Conservation (phyloP, 2,329 filamentous ascomycete genomes). For the Colletotrichum navitas region DNA sequence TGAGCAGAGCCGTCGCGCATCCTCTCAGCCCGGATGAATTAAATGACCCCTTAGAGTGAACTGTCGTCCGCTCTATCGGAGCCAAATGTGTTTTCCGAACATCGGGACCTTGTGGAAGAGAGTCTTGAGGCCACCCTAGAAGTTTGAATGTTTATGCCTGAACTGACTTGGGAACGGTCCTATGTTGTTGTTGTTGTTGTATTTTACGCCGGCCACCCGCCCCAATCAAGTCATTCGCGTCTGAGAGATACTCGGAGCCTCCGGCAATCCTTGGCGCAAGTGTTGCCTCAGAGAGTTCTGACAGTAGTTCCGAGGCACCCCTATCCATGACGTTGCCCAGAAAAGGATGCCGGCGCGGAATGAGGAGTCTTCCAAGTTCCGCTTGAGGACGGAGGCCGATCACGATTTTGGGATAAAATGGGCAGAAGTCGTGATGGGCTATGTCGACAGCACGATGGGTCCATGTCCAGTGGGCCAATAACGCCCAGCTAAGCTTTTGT, state of each 20-base stretch:
- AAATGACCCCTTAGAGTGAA: too few relatives aligned
- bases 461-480: background rate
- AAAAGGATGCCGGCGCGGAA: background rate
- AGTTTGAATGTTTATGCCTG: too few relatives aligned
- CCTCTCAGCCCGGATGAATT: too few relatives aligned
- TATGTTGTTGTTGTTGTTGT: too few relatives aligned
- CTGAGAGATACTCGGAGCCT: background rate
- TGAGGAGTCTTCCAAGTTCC: background rate
- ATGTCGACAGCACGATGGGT: too few relatives aligned
- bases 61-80: too few relatives aligned
- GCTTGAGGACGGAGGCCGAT: background rate
- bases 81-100: too few relatives aligned
- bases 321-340: background rate
- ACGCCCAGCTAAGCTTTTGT: background rate
- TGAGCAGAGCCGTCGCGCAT: too few relatives aligned
- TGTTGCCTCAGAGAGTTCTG: background rate
- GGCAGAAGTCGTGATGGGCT: background rate
- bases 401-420: background rate
- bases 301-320: background rate
- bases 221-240: conserved; percentile 3
- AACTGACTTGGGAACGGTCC: too few relatives aligned
- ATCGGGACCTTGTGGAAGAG: too few relatives aligned
- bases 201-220: too few relatives aligned
- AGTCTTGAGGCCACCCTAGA: too few relatives aligned
- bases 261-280: background rate